Conservation (phyloP, 2,329 filamentous ascomycete species). For the Pseudogymnoascus sp. region DNA sequence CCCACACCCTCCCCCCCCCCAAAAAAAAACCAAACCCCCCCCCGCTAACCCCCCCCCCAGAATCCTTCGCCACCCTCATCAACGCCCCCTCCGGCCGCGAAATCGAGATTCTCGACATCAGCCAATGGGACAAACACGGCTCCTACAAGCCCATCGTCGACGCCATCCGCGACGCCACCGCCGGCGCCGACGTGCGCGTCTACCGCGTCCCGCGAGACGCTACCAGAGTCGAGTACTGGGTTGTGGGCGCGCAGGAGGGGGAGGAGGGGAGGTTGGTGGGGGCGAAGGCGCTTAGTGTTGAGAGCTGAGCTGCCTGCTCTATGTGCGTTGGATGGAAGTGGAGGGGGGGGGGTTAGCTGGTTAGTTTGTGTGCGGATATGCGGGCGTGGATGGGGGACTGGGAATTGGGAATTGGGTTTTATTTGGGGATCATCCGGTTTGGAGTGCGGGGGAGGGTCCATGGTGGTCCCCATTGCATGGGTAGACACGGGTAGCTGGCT, state of each 20-base stretch:
- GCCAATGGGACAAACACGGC: slow-evolving; percentile 64
- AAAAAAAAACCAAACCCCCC: too few relatives aligned
- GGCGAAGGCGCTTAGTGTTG: slow-evolving; percentile 67
- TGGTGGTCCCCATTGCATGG: too few relatives aligned
- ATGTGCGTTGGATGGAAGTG: too few relatives aligned
- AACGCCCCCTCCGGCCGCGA: slow-evolving; percentile 43
- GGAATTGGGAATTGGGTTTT: neutral
- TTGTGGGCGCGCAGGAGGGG: slow-evolving; percentile 56
- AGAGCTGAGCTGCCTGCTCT: slow-evolving; percentile 38
- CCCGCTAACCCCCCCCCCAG: slow-evolving; percentile 51
- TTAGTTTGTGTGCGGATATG: too few relatives aligned
- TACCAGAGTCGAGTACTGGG: slow-evolving; percentile 69
- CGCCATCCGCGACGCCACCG: slow-evolving; percentile 54
- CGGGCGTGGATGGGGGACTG: neutral
- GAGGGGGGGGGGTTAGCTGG: too few relatives aligned
- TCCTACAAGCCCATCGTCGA: slow-evolving; percentile 62
- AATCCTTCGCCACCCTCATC: slow-evolving; percentile 62
- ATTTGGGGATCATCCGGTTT: too few relatives aligned
- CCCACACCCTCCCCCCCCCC: too few relatives aligned
- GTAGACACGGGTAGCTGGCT: too few relatives aligned
- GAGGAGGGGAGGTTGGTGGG: slow-evolving; percentile 60
- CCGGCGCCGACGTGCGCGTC: slow-evolving; percentile 61
- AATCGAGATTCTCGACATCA: slow-evolving; percentile 57
- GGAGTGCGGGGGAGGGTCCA: too few relatives aligned
- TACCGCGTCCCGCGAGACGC: slow-evolving; percentile 59